Evolutionary conservation across 257 asterid genomes (phyloP).

Genomic region (Gentiana macrophylla): DNA sequence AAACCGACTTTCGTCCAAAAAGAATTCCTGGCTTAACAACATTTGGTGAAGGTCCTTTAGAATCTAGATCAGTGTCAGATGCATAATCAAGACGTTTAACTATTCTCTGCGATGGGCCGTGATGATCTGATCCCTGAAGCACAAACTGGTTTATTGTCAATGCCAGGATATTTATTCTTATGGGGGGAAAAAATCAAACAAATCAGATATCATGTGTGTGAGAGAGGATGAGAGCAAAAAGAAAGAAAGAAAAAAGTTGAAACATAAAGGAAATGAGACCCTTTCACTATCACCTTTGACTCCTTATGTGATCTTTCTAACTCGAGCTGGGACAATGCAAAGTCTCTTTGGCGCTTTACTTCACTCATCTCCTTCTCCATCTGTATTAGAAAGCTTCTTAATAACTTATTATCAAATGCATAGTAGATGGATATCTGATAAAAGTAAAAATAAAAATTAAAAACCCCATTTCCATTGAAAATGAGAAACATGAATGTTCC

Average conservation of each 20-base stretch:
- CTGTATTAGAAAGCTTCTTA: slow-evolving; percentile 32
- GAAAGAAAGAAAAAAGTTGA: background rate
- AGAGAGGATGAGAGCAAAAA: no score
- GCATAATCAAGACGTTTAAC: slow-evolving; percentile 66
- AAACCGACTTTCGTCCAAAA: slow-evolving; percentile 26
- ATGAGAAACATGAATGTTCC: background rate
- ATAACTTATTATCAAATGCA: background rate
- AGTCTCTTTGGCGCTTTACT: slow-evolving; percentile 75
- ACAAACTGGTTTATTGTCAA: slow-evolving; percentile 2
- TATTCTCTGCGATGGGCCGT: slow-evolving; percentile 62
- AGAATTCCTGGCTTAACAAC: slow-evolving; percentile 30
- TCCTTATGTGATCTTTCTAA: slow-evolving; percentile 67
- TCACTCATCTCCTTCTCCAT: slow-evolving; percentile 87
- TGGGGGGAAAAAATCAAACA: no score
- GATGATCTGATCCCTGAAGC: slow-evolving; percentile 51
- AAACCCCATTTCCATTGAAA: background rate
- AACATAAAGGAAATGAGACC: background rate
- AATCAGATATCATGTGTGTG: no score
- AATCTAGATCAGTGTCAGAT: slow-evolving; percentile 28
- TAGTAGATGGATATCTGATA: no score
- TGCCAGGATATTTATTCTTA: background rate
- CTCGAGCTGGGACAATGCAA: slow-evolving; percentile 72
- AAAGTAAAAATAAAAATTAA: no score
- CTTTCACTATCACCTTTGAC: slow-evolving; percentile 34
- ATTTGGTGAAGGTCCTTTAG: slow-evolving; percentile 18